Base-by-base conservation (phyloP, 176 grass and related monocot species). In the Themeda triandra region DNA sequence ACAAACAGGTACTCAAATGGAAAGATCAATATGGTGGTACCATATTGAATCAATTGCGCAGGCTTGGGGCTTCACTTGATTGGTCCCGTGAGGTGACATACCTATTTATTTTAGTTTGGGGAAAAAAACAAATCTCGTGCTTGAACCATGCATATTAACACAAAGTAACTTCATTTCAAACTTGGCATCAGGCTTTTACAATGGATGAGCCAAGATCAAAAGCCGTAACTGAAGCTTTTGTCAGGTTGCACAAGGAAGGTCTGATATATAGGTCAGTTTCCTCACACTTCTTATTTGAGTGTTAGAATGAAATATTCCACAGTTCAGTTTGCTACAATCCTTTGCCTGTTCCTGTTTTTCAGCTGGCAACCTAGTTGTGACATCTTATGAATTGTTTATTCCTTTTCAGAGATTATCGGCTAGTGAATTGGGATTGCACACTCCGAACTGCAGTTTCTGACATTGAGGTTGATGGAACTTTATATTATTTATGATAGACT, bases 361-460 rank as follows among this genome's bases (percentile, higher is more conserved):
- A 74, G 39, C 82, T 33, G 18, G 0, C 35, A 75, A n/a, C 41
- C 32, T 56, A 54, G 54, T 48, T 78, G 69, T 75, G 3, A 51
- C 54, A 31, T 36, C 25, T 66, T 85, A 42, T 78, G 6, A 13
- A 44, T 78, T 27, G 11, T 71, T 89, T 74, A 27, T 27, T 83
- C 28, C 74, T 86, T 83, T 82, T 33, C 81, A 95, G 95, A 71
- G 95, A 91, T 82, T 86, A 98, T 77, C 92, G 90, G 67, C 88
- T 95, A 59, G 95, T 98, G 7, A 98, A 98, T 86, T 98, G 95
- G 95, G 95, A 98, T 86, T 98, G 95, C 88, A 98, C 89, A 35
- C 70, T 98, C 75, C 87, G 83, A 72, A 98, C 92, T 53, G 95
- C 95, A 86, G 93, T 98, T 82, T 98, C 95, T 51, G 92, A 94